These are phyloP conservation scores for Hylodesmum podocarpum DNA, from an alignment of 306 rosid genomes.

Conservation along the genomic window DNA sequence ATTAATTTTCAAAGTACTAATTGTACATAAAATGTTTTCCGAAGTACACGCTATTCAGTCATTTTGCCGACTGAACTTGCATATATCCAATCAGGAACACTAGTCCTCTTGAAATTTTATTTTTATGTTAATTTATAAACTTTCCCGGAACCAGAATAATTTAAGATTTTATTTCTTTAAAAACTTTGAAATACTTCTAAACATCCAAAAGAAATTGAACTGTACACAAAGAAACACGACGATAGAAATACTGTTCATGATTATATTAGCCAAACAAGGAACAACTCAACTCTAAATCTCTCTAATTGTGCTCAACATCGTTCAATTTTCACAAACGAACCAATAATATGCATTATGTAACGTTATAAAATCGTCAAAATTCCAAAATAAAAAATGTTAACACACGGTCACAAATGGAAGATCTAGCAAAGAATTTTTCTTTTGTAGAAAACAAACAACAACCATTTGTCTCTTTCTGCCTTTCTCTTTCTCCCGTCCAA, in stretches of 20 bases:
- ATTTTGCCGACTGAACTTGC: no score
- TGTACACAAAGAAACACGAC: background rate
- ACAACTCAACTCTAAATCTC: background rate
- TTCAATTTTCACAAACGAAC: background rate
- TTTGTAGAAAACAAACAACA: background rate
- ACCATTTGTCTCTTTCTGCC: constrained; percentile 25
- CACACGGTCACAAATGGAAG: background rate
- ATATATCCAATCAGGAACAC: background rate
- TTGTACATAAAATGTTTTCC: no score
- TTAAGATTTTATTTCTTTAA: background rate
- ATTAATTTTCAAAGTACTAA: no score
- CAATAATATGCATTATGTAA: background rate
- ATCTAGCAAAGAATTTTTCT: background rate
- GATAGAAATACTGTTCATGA: background rate
- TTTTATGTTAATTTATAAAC: background rate
- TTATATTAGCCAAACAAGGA: background rate
- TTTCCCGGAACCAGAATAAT: background rate
- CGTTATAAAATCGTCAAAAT: background rate
- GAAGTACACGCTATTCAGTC: no score
- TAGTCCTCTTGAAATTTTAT: background rate
- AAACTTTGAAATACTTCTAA: background rate
- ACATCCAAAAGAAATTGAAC: background rate
- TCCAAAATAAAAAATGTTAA: background rate
- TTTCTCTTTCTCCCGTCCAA: constrained; percentile 48
- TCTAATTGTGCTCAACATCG: background rate